phyloP scores from a whole-genome alignment of 2,329 filamentous ascomycete species.

The Penicillium sclerotiorum region DNA sequence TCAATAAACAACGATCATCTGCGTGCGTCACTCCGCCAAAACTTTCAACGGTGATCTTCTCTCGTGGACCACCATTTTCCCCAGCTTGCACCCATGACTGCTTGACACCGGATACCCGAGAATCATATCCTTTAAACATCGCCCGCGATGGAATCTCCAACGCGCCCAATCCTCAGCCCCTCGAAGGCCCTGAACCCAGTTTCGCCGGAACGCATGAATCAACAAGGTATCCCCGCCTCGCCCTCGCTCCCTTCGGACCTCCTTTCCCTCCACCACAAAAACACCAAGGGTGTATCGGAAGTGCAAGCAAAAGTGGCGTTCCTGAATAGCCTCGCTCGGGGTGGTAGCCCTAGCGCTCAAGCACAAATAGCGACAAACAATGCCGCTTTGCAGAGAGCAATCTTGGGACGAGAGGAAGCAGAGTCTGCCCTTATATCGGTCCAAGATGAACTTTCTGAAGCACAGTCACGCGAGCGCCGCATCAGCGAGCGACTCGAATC shows the following conservation, averaged over 20 bases:
- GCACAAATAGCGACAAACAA: slow-evolving; percentile 39
- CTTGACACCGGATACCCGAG: slow-evolving; percentile 11
- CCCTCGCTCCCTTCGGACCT: slow-evolving; percentile 43
- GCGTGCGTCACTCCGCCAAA: slow-evolving; percentile 32
- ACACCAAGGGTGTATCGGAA: slow-evolving; percentile 42
- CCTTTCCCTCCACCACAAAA: slow-evolving; percentile 39
- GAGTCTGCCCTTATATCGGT: slow-evolving; percentile 41
- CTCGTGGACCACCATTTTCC: slow-evolving; percentile 10
- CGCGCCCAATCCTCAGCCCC: slow-evolving; percentile 34
- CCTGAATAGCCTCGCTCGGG: slow-evolving; percentile 48
- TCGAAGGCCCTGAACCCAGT: slow-evolving; percentile 46
- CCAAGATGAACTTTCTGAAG: slow-evolving; percentile 43
- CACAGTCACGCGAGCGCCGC: slow-evolving; percentile 46
- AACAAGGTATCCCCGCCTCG: slow-evolving; percentile 46
- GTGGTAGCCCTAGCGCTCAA: slow-evolving; percentile 33
- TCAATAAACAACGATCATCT: slow-evolving; percentile 34
- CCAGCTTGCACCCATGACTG: slow-evolving; percentile 19
- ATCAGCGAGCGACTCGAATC: slow-evolving; percentile 50
- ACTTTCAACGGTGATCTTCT: slow-evolving; percentile 26
- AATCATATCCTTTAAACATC: slow-evolving; percentile 10
- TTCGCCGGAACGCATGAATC: slow-evolving; percentile 54
- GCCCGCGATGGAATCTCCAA: slow-evolving; percentile 40
- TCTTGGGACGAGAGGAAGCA: slow-evolving; percentile 51
- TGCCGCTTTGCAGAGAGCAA: slow-evolving; percentile 48
- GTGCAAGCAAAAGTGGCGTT: slow-evolving; percentile 54